Evolutionary conservation across 2,329 filamentous ascomycete species (phyloP), one percentile per base, ranked within the genome.

Genomic region (Cercospora nicotianae): DNA sequence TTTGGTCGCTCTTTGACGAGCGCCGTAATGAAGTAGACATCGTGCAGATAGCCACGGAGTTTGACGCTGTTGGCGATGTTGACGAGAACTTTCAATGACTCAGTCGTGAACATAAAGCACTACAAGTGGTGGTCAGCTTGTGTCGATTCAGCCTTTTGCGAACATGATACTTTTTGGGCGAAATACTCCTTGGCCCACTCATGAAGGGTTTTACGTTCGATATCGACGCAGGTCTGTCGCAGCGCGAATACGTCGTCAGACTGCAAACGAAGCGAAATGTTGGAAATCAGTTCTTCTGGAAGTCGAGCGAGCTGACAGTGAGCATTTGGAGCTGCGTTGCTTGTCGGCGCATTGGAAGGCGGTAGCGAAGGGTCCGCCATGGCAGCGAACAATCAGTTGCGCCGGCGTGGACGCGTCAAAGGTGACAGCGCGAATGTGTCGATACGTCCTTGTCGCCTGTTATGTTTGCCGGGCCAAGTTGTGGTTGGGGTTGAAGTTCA

Each of bases 151-250:
- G 13, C 16, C 18, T 5, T 8, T 33, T 23, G 48, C 20, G 10
- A 31, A 28, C 39, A 12, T 33, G 16, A 30, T 26, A 42, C 58
- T 30, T 51, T 42, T 18, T 33, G 33, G 36, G 33, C 33, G 33
- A 76, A 75, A 69, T 73, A 73, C 45, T 76, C 74, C 9, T 67
- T 74, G 10, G 72, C 74, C 61, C 76, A 77, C 13, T 75, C 72
- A 63, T 75, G 72, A 55, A 76, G 69, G 23, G 39, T 70, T 63
- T 73, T 73, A 16, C 45, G 63, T 61, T 77, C 74, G 65, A 77
- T 53, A 12, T 70, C 64, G 33, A 66, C 67, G 67, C 75, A 77
- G 12, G 74, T 72, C 51, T 72, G 66, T 18, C 76, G 75, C 5
- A 77, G 57, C 9, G 66, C 60, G 39, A 67, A 72, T 20, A 74